These are phyloP conservation scores for Colletotrichum ledebouriae DNA, from an alignment of 2,329 filamentous ascomycete species.

Conservation along the genomic window DNA sequence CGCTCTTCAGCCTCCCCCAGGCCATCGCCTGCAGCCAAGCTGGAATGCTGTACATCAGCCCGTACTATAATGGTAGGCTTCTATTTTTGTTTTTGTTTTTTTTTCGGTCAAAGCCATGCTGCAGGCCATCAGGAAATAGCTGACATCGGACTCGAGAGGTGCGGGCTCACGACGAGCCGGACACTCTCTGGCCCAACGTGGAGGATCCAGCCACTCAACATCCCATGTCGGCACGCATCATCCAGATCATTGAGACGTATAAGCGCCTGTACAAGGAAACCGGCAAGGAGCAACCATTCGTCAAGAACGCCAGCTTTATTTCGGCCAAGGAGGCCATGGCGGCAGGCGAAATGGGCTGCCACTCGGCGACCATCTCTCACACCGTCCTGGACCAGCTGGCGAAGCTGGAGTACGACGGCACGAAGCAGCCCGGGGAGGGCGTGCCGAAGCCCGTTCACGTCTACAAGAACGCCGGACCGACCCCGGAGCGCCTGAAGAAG, in stretches of 20 bases:
- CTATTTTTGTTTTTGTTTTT: neutral
- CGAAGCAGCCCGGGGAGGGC: constrained; percentile 54
- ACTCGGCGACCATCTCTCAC: constrained; percentile 60
- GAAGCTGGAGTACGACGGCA: constrained; percentile 53
- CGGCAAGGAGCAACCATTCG: constrained; percentile 61
- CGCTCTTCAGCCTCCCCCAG: constrained; percentile 61
- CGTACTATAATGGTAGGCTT: constrained; percentile 61
- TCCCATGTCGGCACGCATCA: constrained; percentile 60
- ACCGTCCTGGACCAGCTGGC: constrained; percentile 55
- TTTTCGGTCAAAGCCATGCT: neutral
- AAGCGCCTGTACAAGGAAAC: constrained; percentile 60
- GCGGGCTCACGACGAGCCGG: constrained; percentile 57
- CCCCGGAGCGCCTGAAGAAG: constrained; percentile 52
- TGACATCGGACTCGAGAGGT: constrained; percentile 51
- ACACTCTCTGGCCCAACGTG: constrained; percentile 59
- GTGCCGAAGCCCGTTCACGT: constrained; percentile 56
- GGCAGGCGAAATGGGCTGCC: constrained; percentile 60
- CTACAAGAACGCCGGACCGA: constrained; percentile 52
- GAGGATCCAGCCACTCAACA: constrained; percentile 61
- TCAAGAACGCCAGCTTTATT: constrained; percentile 63
- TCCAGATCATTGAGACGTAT: constrained; percentile 64
- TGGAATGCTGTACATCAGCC: constrained; percentile 61
- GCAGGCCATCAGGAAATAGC: neutral
- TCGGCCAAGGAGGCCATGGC: constrained; percentile 60
- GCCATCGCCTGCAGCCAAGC: constrained; percentile 64